phyloP scores from a whole-genome alignment of 306 rosid genomes.

The Spatholobus suberectus region DNA sequence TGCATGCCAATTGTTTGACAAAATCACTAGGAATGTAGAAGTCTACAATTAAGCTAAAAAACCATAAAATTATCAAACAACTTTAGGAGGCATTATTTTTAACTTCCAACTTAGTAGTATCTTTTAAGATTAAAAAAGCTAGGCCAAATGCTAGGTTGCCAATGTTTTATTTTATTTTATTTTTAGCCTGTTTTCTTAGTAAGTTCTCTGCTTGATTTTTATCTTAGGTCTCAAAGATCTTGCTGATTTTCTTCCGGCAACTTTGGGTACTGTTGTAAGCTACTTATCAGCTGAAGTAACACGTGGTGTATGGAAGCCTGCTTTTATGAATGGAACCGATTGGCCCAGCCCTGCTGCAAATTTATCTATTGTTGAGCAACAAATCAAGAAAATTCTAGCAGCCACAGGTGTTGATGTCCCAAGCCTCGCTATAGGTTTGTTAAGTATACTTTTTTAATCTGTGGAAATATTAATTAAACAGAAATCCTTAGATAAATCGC shows the following conservation, averaged over 20 bases:
- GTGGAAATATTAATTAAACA: not conserved
- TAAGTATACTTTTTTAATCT: constrained; percentile 27
- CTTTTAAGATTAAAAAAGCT: not conserved
- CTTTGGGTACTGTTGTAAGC: constrained; percentile 87
- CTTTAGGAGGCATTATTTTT: not conserved
- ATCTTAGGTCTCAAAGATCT: constrained; percentile 93
- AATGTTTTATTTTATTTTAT: not conserved
- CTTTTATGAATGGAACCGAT: constrained; percentile 96
- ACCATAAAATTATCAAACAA: not conserved
- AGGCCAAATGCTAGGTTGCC: not conserved
- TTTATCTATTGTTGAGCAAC: constrained; percentile 84
- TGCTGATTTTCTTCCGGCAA: constrained; percentile 95
- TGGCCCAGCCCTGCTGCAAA: constrained; percentile 99
- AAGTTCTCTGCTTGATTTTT: constrained; percentile 30
- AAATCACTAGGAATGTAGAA: not conserved
- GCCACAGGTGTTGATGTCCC: constrained; percentile 97
- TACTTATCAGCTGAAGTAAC: constrained; percentile 97
- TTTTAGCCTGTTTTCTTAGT: constrained; percentile 20
- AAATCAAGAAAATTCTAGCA: constrained; percentile 86
- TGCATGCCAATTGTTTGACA: not conserved
- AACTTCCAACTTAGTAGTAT: not conserved
- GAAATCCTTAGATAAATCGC: constrained; percentile 3
- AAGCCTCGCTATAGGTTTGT: constrained; percentile 84
- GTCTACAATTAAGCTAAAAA: not conserved
- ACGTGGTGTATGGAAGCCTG: constrained; percentile 92